These are phyloP conservation scores for Alternaria brassicae DNA, from an alignment of 2,329 filamentous ascomycete genomes.

Conservation along the genomic window DNA sequence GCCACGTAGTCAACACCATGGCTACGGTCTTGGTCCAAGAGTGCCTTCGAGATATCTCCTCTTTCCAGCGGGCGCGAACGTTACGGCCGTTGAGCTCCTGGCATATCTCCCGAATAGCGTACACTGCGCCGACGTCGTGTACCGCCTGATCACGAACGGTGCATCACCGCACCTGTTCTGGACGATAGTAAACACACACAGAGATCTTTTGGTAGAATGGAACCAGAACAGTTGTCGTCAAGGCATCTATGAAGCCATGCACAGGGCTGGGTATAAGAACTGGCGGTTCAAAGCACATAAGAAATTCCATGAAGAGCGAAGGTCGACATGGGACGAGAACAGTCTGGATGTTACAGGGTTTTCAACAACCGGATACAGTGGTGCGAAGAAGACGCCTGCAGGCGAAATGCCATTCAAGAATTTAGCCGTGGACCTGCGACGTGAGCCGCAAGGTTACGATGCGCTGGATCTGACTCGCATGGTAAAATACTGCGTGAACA, in stretches of 20 bases:
- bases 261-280: constrained; percentile 19
- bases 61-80: constrained; percentile 26
- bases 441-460: constrained; percentile 25
- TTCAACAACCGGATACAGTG: background rate
- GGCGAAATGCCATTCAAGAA: constrained; percentile 24
- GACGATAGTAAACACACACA: constrained; percentile 26
- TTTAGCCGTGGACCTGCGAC: constrained; percentile 25
- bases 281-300: constrained; percentile 28
- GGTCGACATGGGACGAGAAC: constrained; percentile 15
- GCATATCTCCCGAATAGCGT: constrained; percentile 33
- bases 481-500: constrained; percentile 26
- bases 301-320: constrained; percentile 10
- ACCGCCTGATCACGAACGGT: constrained; percentile 33
- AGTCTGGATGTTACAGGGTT: constrained; percentile 13
- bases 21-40: constrained; percentile 11
- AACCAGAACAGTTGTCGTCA: constrained; percentile 18
- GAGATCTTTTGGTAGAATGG: constrained; percentile 18
- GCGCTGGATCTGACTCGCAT: constrained; percentile 36
- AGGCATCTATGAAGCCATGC: constrained; percentile 28
- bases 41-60: constrained; percentile 19
- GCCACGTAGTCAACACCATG: background rate
- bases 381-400: background rate
- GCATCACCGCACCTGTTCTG: constrained; percentile 15
- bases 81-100: constrained; percentile 34
- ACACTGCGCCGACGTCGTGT: constrained; percentile 29